Evolutionary conservation across 2,329 filamentous ascomycete species (phyloP), one percentile per base, ranked within the genome.

Genomic region (Aspergillus phoenicis): DNA sequence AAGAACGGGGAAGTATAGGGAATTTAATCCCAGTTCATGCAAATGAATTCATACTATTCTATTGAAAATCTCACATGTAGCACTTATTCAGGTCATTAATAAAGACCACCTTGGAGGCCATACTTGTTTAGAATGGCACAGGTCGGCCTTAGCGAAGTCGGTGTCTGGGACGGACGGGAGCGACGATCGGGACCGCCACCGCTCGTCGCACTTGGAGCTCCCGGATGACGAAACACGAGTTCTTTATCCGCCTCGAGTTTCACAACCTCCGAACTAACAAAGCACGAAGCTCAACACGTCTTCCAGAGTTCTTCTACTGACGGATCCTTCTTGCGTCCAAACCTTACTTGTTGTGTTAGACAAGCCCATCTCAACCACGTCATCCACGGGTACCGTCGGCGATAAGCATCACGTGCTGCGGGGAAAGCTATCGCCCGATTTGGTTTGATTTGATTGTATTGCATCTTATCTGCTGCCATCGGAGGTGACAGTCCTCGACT

Each of bases 391-490:
- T 61, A 66, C 15, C 57, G 48, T 62, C 62, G 59, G 57, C 38
- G 62, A 59, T 60, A 63, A 62, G 39, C 57, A 61, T 68, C 66
- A 68, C 66, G 66, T 68, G 66, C 55, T 67, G 66, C 66, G 66
- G 66, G 66, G 66, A 66, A 67, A 67, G 65, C 64, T 67, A 60
- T 45, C 51, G 39, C 48, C 58, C 51, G 43, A 36, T 43, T 48
- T 58, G 28, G 41, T 51, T 49, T 45, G 43, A 28, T 43, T 48
- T 58, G 36, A 49, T 51, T 49, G 52, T 62, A 61, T 51, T 52
- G 48, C 61, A 62, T 66, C 65, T 67, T 66, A 67, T 64, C 64
- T 61, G 47, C 51, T 58, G 43, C 26, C 53, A 54, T 59, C 58
- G 36, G 47, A 57, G 33, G 30, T 48, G 58, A 41, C 54, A 55